phyloP scores from a whole-genome alignment of 768 basidiomycete genomes.

The Bullera alba region DNA sequence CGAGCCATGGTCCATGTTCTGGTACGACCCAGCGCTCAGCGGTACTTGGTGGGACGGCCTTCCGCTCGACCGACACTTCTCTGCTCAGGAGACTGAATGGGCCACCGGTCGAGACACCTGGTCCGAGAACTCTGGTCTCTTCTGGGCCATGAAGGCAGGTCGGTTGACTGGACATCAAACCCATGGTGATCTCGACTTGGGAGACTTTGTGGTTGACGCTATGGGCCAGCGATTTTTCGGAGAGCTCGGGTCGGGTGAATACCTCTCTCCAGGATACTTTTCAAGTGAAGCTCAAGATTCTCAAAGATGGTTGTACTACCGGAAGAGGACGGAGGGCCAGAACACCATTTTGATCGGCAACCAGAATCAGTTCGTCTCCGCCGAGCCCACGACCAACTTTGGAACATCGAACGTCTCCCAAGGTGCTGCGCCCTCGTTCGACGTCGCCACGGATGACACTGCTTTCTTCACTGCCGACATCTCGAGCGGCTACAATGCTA shows the following conservation, averaged over 20 bases:
- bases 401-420: constrained; percentile 59
- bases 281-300: constrained; percentile 61
- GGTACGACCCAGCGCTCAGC: constrained; percentile 75
- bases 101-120: constrained; percentile 83
- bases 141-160: constrained; percentile 84
- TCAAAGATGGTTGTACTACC: constrained; percentile 82
- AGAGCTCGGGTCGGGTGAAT: constrained; percentile 84
- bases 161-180: constrained; percentile 75
- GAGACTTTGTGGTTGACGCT: constrained; percentile 93
- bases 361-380: constrained; percentile 68
- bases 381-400: constrained; percentile 57
- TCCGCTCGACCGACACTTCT: constrained; percentile 75
- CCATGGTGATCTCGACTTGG: constrained; percentile 88
- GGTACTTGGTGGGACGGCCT: constrained; percentile 91
- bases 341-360: constrained; percentile 76
- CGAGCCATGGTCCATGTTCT: constrained; percentile 79
- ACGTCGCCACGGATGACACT: constrained; percentile 59
- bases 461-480: constrained; percentile 77
- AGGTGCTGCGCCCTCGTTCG: constrained; percentile 74
- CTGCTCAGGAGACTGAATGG: constrained; percentile 70
- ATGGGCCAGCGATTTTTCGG: constrained; percentile 91
- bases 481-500: constrained; percentile 57
- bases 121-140: constrained; percentile 78
- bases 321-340: constrained; percentile 95
- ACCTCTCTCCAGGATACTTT: constrained; percentile 72